Evolutionary conservation across 108 stramenopile genomes (phyloP).

Genomic region (Asterionellopsis glacialis): DNA sequence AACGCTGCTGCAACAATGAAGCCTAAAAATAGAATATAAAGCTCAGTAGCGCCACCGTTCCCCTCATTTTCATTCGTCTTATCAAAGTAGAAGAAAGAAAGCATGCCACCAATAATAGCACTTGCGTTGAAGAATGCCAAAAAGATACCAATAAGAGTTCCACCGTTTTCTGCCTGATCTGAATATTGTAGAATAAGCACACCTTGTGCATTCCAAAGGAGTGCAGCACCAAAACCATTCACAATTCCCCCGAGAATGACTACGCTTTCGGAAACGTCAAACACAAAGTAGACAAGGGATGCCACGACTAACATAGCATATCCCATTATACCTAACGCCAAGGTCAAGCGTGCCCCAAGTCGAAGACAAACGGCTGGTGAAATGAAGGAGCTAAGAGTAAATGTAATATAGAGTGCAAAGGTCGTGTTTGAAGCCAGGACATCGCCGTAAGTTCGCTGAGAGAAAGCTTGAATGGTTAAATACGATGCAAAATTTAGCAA

Average conservation of each 20-base stretch:
- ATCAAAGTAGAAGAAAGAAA: slow-evolving; percentile 37
- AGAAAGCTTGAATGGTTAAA: slow-evolving; percentile 47
- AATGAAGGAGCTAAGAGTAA: slow-evolving; percentile 35
- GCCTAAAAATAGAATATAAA: slow-evolving; percentile 39
- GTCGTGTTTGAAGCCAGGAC: slow-evolving; percentile 31
- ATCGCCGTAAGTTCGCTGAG: slow-evolving; percentile 32
- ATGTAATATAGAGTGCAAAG: slow-evolving; percentile 29
- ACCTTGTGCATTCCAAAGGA: slow-evolving; percentile 50
- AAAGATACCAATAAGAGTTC: slow-evolving; percentile 41
- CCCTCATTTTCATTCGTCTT: slow-evolving; percentile 4
- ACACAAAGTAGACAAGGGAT: slow-evolving; percentile 32
- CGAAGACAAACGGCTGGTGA: slow-evolving; percentile 36
- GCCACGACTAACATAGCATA: slow-evolving; percentile 31
- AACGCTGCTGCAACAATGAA: slow-evolving; percentile 38
- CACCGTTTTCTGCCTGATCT: slow-evolving; percentile 19
- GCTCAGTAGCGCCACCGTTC: slow-evolving; percentile 14
- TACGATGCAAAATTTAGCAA: slow-evolving; percentile 52
- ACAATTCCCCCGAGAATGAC: slow-evolving; percentile 36
- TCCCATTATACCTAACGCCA: slow-evolving; percentile 37
- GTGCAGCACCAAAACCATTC: slow-evolving; percentile 37
- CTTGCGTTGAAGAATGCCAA: slow-evolving; percentile 49
- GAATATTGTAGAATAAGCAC: slow-evolving; percentile 42
- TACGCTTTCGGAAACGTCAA: slow-evolving; percentile 5
- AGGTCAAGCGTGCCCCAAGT: slow-evolving; percentile 25
- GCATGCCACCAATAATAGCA: slow-evolving; percentile 38